phyloP scores from a whole-genome alignment of 192 early-diverging fungal species.

The Coemansia javaensis region DNA sequence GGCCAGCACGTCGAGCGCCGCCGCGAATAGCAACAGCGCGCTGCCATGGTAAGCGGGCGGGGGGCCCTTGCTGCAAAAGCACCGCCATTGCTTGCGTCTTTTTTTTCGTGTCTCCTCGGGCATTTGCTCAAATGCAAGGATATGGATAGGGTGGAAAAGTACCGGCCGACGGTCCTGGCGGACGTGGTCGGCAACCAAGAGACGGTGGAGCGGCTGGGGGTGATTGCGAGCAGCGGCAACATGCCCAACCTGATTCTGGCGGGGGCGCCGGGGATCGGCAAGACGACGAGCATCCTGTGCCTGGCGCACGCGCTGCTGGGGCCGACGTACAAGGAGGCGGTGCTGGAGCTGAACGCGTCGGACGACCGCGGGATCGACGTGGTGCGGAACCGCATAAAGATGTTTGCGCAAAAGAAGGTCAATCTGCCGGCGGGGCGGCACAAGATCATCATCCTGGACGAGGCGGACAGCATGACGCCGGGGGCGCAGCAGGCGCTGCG shows the following conservation, averaged over 20 bases:
- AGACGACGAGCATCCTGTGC: conserved; percentile 93
- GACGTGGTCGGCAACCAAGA: conserved; percentile 96
- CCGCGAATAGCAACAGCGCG: conserved; percentile 23
- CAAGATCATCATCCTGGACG: conserved; percentile 93
- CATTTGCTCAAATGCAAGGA: not conserved
- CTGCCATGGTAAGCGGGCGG: conserved; percentile 30
- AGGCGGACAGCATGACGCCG: conserved; percentile 98
- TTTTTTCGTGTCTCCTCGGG: too few relatives aligned
- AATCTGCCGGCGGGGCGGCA: conserved; percentile 82
- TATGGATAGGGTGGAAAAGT: conserved; percentile 75
- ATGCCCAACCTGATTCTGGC: conserved; percentile 92
- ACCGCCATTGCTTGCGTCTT: too few relatives aligned
- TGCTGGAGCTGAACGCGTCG: conserved; percentile 96
- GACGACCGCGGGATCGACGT: conserved; percentile 95
- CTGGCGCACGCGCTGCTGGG: conserved; percentile 89
- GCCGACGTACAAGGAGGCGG: conserved; percentile 80
- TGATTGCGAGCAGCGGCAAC: conserved; percentile 88
- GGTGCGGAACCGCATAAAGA: conserved; percentile 93
- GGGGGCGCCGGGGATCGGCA: conserved; percentile 94
- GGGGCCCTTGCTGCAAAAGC: not conserved
- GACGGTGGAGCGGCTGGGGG: conserved; percentile 73
- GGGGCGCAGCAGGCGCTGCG: conserved; percentile 96
- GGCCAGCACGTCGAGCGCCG: conserved; percentile 3
- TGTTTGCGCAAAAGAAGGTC: conserved; percentile 98
- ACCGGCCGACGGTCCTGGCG: conserved; percentile 75